Base-by-base conservation (phyloP, 257 asterid species). In the Scutellaria barbata region DNA sequence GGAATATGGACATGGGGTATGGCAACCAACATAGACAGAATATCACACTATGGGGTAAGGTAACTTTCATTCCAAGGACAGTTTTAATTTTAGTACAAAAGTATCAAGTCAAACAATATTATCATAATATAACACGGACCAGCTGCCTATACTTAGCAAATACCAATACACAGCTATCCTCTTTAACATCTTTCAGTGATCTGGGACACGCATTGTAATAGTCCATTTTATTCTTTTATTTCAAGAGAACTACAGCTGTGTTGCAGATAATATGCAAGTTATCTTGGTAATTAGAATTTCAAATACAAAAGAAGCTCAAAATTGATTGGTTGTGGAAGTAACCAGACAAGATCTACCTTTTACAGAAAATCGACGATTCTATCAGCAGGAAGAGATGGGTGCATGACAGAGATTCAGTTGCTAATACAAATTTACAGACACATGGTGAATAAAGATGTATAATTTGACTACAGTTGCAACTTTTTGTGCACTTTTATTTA, bases 241-340 rank as follows among this genome's bases (percentile, higher is more conserved):
- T 46, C 14, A 40, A 72, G 40, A 66, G 56, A 57, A 8, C 12
- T 60, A 14, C 33, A 56, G 43, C 5, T 61, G 46, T 51, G 16
- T 4, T 62, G 40, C 25, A 22, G 54, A 37, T 22, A 42, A 52
- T 53, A 39, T 17, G 63, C n/a, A 71, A 71, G 50, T 53, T 53
- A 53, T 55, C 35, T 47, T 25, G 17, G 73, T 20, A 48, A 37
- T 56, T 53, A 60, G 37, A 55, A 65, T 45, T 43, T 60, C 60
- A 56, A 55, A 18, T 33, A 30, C 46, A 17, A 65, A 45, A 11
- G 46, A 30, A 61, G 20, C 59, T 63, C 42, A 25, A 35, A 61
- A 11, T 67, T n/a, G 18, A 5, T 53, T 30, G 72, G 14, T 69
- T 3, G 33, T 30, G 42, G 51, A 68, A 17, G 18, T 22, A 33